Evolutionary conservation across 495 filamentous ascomycete genomes (phyloP).

Genomic region (Ascodesmis nigricans): DNA sequence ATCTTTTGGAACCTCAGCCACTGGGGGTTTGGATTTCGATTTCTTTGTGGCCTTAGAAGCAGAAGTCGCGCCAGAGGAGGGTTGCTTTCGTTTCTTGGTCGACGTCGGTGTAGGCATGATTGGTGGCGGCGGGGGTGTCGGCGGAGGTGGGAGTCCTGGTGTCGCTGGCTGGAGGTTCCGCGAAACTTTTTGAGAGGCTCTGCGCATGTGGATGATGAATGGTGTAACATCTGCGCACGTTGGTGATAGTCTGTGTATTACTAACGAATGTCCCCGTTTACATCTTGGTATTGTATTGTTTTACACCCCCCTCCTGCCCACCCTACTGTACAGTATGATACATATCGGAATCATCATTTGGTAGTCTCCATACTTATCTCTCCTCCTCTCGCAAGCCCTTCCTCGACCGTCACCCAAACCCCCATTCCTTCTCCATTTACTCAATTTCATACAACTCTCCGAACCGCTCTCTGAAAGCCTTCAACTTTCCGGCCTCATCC

Average conservation of each 20-base stretch:
- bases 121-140: too few species aligned
- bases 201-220: too few species aligned
- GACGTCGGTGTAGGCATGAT: conserved; percentile 1
- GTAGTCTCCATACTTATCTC: too few species aligned
- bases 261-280: too few species aligned
- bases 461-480: conserved; percentile 64
- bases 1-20: not conserved
- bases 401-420: too few species aligned
- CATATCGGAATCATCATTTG: too few species aligned
- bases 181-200: conserved; percentile 4
- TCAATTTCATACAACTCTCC: conserved; percentile 56
- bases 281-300: too few species aligned
- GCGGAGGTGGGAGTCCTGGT: conserved; percentile 1
- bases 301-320: too few species aligned
- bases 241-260: too few species aligned
- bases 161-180: conserved; percentile 3
- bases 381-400: too few species aligned
- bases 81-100: conserved; percentile 3
- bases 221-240: too few species aligned
- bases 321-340: too few species aligned
- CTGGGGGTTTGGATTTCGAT: not conserved
- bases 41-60: not conserved
- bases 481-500: conserved; percentile 81
- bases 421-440: conserved; percentile 20
- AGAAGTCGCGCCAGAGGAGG: not conserved